A percentile compares a stretch with the other conserved stretches of the same genome.
These are phyloP conservation scores for Mycena venus DNA, from an alignment of 768 basidiomycete genomes.

Conservation along the genomic window DNA sequence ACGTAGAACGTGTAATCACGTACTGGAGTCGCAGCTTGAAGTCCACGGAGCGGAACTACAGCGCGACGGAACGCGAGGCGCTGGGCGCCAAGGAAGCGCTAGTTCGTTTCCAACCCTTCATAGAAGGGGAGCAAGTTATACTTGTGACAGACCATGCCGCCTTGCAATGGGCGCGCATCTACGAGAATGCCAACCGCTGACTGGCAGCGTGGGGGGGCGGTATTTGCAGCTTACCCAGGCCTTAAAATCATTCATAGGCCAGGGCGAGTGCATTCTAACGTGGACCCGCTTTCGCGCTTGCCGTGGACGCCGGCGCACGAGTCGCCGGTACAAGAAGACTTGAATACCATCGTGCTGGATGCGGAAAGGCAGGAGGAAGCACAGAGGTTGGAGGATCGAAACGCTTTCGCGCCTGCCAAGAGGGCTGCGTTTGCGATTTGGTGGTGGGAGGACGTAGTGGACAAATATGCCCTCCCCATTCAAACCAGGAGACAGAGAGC, in stretches of 20 bases:
- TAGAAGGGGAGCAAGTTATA: too few relatives aligned
- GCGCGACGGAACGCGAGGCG: too few relatives aligned
- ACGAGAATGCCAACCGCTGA: background rate
- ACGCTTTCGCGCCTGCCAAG: background rate
- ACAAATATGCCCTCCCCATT: too few relatives aligned
- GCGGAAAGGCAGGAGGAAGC: background rate
- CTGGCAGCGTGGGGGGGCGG: conserved; percentile 6
- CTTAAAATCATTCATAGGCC: background rate
- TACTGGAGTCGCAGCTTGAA: too few relatives aligned
- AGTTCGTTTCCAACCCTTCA: too few relatives aligned
- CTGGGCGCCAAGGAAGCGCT: too few relatives aligned
- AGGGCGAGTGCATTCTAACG: background rate
- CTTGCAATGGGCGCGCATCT: background rate
- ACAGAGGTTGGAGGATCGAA: background rate
- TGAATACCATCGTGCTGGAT: background rate
- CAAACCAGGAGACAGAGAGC: background rate
- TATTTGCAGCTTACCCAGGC: background rate
- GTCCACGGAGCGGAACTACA: too few relatives aligned
- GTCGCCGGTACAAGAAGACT: background rate
- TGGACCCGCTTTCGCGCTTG: background rate
- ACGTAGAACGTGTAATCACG: too few relatives aligned
- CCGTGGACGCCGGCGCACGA: background rate
- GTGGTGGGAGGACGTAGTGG: conserved; percentile 5
- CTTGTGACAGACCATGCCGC: background rate
- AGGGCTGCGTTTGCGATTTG: conserved; percentile 5